Percentiles rank a stretch among this genome's conserved stretches.
Conservation (phyloP, 805 yeast species). For the Pichia insulana region DNA sequence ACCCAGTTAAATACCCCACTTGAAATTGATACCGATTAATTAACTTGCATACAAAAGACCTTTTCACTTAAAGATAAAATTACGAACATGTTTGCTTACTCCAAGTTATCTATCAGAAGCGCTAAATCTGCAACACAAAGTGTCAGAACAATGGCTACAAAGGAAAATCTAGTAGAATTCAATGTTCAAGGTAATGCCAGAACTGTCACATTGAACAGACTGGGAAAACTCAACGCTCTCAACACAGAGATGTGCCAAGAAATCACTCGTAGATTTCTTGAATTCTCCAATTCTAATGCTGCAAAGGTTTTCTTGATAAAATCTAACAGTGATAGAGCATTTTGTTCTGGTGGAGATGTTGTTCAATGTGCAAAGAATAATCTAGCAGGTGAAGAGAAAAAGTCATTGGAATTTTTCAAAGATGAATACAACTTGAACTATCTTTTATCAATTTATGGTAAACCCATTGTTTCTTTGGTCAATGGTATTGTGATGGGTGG, state of each 20-base stretch:
- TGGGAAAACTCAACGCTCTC: slow-evolving; percentile 77
- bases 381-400: slow-evolving; percentile 33
- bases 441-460: slow-evolving; percentile 68
- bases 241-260: slow-evolving; percentile 65
- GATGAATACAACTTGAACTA: slow-evolving; percentile 77
- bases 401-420: slow-evolving; percentile 61
- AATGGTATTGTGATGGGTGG: slow-evolving; percentile 98
- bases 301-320: slow-evolving; percentile 61
- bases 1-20: not conserved
- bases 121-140: not conserved
- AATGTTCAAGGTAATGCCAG: slow-evolving; percentile 56
- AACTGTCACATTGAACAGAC: slow-evolving; percentile 68
- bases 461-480: slow-evolving; percentile 80
- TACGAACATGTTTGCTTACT: slow-evolving; percentile 2
- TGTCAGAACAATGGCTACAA: slow-evolving; percentile 18
- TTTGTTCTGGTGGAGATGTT: slow-evolving; percentile 97
- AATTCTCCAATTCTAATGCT: slow-evolving; percentile 61
- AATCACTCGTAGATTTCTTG: slow-evolving; percentile 65
- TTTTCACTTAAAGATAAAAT: too few relatives aligned
- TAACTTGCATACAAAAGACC: too few relatives aligned
- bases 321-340: slow-evolving; percentile 57
- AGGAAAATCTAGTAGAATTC: slow-evolving; percentile 42
- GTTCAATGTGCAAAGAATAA: slow-evolving; percentile 65
- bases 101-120: not conserved
- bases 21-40: too few relatives aligned